Conservation (phyloP, 768 basidiomycete species). For the Megacollybia marginata region DNA sequence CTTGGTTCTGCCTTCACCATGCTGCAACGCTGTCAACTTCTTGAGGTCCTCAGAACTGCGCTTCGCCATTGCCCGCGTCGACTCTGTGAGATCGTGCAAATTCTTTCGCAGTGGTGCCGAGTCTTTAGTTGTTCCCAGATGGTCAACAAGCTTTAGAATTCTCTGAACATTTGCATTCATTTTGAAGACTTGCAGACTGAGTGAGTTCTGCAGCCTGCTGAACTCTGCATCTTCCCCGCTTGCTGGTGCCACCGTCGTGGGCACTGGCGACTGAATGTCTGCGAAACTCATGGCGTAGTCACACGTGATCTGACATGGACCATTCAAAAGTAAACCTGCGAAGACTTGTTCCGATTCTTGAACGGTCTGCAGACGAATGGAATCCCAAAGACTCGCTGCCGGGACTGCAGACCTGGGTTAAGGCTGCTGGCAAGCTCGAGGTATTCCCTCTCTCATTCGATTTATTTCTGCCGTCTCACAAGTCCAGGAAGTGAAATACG, state of each 20-base stretch:
- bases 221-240: slow-evolving; percentile 72
- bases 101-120: slow-evolving; percentile 73
- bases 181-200: slow-evolving; percentile 96
- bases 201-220: slow-evolving; percentile 63
- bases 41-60: slow-evolving; percentile 91
- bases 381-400: slow-evolving; percentile 13
- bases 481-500: slow-evolving; percentile 41
- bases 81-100: slow-evolving; percentile 88
- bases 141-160: slow-evolving; percentile 93
- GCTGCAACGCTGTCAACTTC: slow-evolving; percentile 68
- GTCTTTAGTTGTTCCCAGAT: slow-evolving; percentile 81
- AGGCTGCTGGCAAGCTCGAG: slow-evolving; percentile 48
- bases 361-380: slow-evolving; percentile 40
- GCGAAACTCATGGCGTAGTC: slow-evolving; percentile 9
- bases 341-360: slow-evolving; percentile 53
- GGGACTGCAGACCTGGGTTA: slow-evolving; percentile 39
- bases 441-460: slow-evolving; percentile 27
- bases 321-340: slow-evolving; percentile 68
- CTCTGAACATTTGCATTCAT: slow-evolving; percentile 97
- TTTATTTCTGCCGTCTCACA: background rate
- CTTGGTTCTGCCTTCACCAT: slow-evolving; percentile 46
- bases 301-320: background rate
- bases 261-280: slow-evolving; percentile 23
- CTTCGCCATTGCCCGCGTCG: slow-evolving; percentile 92
- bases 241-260: background rate